Percentiles rank a stretch among this genome's conserved stretches.
Conservation (phyloP, 345 rosid species). For the Populus euphratica region DNA sequence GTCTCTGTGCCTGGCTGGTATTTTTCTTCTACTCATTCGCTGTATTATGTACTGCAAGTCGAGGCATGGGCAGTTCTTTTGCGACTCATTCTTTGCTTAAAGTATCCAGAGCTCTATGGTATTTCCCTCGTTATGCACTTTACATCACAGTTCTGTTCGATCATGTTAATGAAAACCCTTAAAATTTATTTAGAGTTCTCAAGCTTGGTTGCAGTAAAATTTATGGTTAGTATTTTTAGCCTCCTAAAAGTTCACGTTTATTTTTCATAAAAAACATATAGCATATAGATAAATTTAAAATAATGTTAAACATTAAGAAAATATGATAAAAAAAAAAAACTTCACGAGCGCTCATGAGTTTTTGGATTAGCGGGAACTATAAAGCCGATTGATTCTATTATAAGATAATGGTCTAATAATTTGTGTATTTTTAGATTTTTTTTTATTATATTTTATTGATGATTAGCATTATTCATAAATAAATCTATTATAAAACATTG, state of each 20-base stretch:
- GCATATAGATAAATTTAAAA: no score
- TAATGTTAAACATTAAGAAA: no score
- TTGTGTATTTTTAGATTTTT: no score
- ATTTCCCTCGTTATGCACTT: background rate
- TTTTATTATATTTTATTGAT: no score
- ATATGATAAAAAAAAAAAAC: no score
- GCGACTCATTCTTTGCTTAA: background rate
- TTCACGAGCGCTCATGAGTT: no score
- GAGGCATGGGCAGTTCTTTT: background rate
- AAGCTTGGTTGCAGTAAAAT: background rate
- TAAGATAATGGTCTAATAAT: no score
- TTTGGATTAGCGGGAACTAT: no score
- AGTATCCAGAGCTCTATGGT: background rate
- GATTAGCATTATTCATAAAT: no score
- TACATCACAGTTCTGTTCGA: background rate
- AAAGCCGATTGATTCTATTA: no score
- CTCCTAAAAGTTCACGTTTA: background rate
- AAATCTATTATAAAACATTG: no score
- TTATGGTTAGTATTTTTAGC: background rate
- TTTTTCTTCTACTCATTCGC: background rate
- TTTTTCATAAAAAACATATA: no score
- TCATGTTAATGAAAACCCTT: background rate
- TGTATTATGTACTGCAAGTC: slow-evolving; percentile 1
- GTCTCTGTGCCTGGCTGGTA: background rate
- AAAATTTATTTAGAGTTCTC: background rate